Evolutionary conservation across 2,329 filamentous ascomycete genomes (phyloP).

Genomic region (Diaporthe velutina): DNA sequence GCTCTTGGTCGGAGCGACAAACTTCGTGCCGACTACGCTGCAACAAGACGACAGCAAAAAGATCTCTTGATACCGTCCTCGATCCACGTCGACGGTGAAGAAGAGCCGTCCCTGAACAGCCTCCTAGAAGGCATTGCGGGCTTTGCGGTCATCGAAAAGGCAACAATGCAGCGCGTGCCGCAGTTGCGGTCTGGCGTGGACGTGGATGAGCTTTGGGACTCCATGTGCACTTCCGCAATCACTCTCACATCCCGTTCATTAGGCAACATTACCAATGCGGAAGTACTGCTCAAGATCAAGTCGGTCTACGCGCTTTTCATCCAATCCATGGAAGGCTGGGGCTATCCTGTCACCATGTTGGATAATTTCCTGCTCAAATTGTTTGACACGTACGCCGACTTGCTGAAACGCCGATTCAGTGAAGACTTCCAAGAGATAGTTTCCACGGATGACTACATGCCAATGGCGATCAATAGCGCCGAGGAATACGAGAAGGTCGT

Average conservation of each 20-base stretch:
- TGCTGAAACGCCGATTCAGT: conserved; percentile 91
- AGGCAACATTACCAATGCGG: conserved; percentile 85
- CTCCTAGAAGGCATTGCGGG: conserved; percentile 94
- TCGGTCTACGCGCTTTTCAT: conserved; percentile 94
- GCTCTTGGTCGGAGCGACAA: conserved; percentile 92
- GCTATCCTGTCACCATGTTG: conserved; percentile 84
- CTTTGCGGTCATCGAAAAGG: conserved; percentile 96
- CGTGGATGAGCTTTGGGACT: conserved; percentile 99
- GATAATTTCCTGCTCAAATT: conserved; percentile 88
- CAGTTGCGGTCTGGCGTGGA: conserved; percentile 86
- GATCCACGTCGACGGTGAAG: conserved; percentile 83
- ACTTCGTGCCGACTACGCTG: conserved; percentile 92
- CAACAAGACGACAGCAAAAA: conserved; percentile 90
- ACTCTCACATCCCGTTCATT: conserved; percentile 84
- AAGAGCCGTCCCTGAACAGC: conserved; percentile 88
- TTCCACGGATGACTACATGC: conserved; percentile 99
- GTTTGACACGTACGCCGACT: conserved; percentile 93
- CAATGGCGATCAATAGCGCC: conserved; percentile 91
- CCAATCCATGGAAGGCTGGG: conserved; percentile 98
- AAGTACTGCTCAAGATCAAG: conserved; percentile 94
- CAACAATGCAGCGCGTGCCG: conserved; percentile 88
- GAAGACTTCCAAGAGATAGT: conserved; percentile 94
- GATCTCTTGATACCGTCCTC: conserved; percentile 85
- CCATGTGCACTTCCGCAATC: conserved; percentile 92
- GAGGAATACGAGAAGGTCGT: conserved; percentile 97